Conservation (phyloP, 1,139 yeast genomes). For the Protomyces gravidus region DNA sequence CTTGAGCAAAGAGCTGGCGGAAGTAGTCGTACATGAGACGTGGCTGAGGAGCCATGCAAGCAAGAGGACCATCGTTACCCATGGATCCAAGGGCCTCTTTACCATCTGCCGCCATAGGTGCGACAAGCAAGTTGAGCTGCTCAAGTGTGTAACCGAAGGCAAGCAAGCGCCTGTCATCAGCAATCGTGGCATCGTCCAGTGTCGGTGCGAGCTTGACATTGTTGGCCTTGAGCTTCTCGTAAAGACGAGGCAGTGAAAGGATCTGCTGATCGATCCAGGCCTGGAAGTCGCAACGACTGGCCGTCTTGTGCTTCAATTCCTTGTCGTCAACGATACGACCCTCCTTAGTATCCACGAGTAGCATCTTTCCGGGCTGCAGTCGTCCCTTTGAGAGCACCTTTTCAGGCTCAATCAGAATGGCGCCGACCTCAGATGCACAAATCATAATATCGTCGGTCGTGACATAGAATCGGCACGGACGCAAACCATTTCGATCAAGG, state of each 20-base stretch:
- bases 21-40: slow-evolving; percentile 86
- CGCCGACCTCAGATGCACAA: slow-evolving; percentile 98
- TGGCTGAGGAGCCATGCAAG: slow-evolving; percentile 92
- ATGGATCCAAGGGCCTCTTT: slow-evolving; percentile 95
- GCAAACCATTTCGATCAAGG: slow-evolving; percentile 91
- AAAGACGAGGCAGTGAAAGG: slow-evolving; percentile 73
- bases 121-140: slow-evolving; percentile 74
- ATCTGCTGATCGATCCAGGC: slow-evolving; percentile 87
- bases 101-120: slow-evolving; percentile 89
- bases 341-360: slow-evolving; percentile 86
- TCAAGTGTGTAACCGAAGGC: slow-evolving; percentile 93
- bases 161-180: slow-evolving; percentile 67
- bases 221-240: slow-evolving; percentile 54
- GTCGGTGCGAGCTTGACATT: slow-evolving; percentile 43
- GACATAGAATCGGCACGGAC: slow-evolving; percentile 96
- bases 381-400: slow-evolving; percentile 85
- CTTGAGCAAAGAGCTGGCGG: slow-evolving; percentile 95
- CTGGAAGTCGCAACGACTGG: slow-evolving; percentile 86
- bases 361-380: slow-evolving; percentile 93
- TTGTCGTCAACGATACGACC: slow-evolving; percentile 92
- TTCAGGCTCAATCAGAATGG: slow-evolving; percentile 80
- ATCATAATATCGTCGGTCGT: slow-evolving; percentile 93
- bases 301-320: slow-evolving; percentile 73
- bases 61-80: slow-evolving; percentile 98
- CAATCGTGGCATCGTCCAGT: slow-evolving; percentile 37